Percentiles rank a stretch among this genome's conserved stretches.
These are phyloP conservation scores for Aspergillus asperescens DNA, from an alignment of 495 filamentous ascomycete species.

Conservation along the genomic window DNA sequence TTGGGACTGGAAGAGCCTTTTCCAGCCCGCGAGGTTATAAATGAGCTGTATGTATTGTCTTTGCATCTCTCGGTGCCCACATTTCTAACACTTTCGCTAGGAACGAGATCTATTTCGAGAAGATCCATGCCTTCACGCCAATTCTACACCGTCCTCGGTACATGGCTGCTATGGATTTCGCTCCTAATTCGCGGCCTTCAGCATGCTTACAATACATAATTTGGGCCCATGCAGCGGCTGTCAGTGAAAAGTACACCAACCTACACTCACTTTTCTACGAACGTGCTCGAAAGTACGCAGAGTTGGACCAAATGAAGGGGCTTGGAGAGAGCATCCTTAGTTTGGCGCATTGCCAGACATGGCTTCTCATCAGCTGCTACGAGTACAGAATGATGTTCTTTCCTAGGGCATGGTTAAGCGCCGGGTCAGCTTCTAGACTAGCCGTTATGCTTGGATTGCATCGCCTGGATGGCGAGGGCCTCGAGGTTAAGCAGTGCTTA, in stretches of 20 bases:
- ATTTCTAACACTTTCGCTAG: slow-evolving; percentile 27
- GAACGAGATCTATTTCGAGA: slow-evolving; percentile 83
- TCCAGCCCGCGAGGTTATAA: slow-evolving; percentile 78
- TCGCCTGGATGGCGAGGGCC: slow-evolving; percentile 74
- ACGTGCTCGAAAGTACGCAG: slow-evolving; percentile 80
- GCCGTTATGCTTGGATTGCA: slow-evolving; percentile 92
- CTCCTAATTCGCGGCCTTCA: slow-evolving; percentile 80
- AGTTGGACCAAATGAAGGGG: slow-evolving; percentile 86
- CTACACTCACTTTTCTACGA: slow-evolving; percentile 83
- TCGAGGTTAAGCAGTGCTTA: slow-evolving; percentile 90
- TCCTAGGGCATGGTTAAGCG: slow-evolving; percentile 90
- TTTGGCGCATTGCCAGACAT: slow-evolving; percentile 75
- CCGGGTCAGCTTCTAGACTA: slow-evolving; percentile 70
- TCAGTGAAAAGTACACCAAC: slow-evolving; percentile 71
- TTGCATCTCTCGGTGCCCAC: neutral
- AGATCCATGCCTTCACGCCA: slow-evolving; percentile 76
- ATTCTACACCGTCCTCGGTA: slow-evolving; percentile 88
- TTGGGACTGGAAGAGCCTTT: slow-evolving; percentile 89
- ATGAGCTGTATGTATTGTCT: slow-evolving; percentile 66
- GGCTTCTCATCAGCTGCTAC: slow-evolving; percentile 72
- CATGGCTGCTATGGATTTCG: slow-evolving; percentile 74
- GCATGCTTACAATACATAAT: slow-evolving; percentile 88
- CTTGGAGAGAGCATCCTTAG: slow-evolving; percentile 84
- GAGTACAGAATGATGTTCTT: slow-evolving; percentile 99
- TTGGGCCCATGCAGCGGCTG: slow-evolving; percentile 81